phyloP scores from a whole-genome alignment of 2,329 filamentous ascomycete species.

The Elsinoe perseae region DNA sequence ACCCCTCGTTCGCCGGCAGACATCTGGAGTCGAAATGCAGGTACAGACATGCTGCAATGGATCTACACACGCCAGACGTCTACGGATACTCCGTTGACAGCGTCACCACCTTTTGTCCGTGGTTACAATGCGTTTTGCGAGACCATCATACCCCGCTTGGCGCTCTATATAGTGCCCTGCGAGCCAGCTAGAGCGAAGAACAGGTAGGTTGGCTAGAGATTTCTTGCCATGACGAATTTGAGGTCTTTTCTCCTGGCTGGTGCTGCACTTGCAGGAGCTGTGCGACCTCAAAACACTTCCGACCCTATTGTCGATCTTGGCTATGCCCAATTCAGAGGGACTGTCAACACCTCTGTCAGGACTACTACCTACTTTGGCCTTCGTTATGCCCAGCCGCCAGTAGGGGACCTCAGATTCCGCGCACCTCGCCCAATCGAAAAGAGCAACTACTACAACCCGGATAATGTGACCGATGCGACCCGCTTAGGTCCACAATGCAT shows the following conservation, averaged over 20 bases:
- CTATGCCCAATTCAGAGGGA: conserved; percentile 19
- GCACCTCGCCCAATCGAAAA: conserved; percentile 26
- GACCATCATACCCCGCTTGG: not conserved
- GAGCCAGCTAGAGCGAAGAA: not conserved
- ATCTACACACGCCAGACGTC: not conserved
- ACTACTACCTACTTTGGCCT: conserved; percentile 24
- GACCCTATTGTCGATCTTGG: conserved; percentile 20
- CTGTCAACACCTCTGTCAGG: conserved; percentile 1
- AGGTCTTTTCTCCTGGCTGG: not conserved
- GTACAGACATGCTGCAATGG: not conserved
- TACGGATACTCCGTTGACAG: conserved; percentile 1
- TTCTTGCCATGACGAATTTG: not conserved
- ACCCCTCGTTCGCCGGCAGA: not conserved
- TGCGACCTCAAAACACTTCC: not conserved
- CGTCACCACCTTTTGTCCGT: conserved; percentile 5
- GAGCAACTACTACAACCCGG: conserved; percentile 20
- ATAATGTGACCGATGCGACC: conserved; percentile 25
- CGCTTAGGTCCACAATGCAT: conserved; percentile 24
- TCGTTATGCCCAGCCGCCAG: conserved; percentile 27
- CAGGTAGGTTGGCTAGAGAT: not conserved
- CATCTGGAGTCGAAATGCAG: conserved; percentile 4
- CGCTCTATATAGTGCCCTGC: not conserved
- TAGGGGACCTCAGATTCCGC: conserved; percentile 28
- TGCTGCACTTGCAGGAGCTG: not conserved
- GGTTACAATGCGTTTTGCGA: not conserved